phyloP scores from a whole-genome alignment of 106 monocot genomes.

The Phalaenopsis aphrodite region DNA sequence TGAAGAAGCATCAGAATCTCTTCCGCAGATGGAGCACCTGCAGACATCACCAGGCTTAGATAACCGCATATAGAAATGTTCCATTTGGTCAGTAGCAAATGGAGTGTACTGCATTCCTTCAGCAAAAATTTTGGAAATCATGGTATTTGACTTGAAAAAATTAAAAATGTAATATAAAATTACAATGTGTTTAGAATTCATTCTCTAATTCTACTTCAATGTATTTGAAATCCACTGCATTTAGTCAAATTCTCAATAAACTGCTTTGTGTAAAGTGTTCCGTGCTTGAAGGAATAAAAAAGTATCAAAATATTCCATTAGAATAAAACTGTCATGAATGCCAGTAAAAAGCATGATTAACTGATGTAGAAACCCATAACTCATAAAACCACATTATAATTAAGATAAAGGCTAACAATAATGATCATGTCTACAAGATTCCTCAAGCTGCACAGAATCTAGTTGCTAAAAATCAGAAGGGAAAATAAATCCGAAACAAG shows the following conservation, averaged over 20 bases:
- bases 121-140: neutral
- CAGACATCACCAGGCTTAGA: neutral
- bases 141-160: neutral
- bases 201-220: too few species aligned
- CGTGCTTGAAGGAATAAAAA: neutral
- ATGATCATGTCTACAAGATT: neutral
- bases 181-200: too few species aligned
- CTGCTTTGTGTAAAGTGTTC: too few species aligned
- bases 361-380: neutral
- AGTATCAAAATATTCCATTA: neutral
- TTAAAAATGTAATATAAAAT: too few species aligned
- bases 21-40: constrained; percentile 96
- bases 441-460: neutral
- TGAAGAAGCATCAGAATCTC: constrained; percentile 89
- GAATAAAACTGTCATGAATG: neutral
- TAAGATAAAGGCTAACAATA: neutral
- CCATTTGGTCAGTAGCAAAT: neutral
- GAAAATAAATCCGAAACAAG: neutral
- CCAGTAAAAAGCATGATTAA: neutral
- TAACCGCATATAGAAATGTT: neutral
- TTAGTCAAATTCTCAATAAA: too few species aligned
- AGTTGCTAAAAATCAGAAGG: neutral
- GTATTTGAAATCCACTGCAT: too few species aligned
- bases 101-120: too few species aligned
- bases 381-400: neutral